Conservation (phyloP, 2,329 filamentous ascomycete species). For the Trichoderma citrinoviride region DNA sequence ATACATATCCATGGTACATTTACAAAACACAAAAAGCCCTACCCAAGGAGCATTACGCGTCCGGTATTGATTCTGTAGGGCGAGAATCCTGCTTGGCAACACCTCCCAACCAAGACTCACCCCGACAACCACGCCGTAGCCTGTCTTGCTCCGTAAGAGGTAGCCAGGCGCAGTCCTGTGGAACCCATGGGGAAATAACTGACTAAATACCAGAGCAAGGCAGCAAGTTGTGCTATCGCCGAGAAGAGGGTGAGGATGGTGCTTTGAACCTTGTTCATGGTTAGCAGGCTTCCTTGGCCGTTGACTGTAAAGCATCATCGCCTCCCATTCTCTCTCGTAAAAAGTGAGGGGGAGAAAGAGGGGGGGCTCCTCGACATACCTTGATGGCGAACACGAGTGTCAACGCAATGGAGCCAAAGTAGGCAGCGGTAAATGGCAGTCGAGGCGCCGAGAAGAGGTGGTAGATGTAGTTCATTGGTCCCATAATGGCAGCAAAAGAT, state of each 20-base stretch:
- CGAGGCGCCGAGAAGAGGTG: constrained; percentile 83
- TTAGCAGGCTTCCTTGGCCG: neutral
- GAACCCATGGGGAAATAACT: constrained; percentile 98
- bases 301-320: neutral
- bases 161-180: constrained; percentile 80
- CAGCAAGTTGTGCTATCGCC: constrained; percentile 77
- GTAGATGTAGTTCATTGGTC: constrained; percentile 74
- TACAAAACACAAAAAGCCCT: neutral
- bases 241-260: constrained; percentile 83
- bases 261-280: constrained; percentile 66
- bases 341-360: too few relatives aligned
- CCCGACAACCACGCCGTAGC: constrained; percentile 86
- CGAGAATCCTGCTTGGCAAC: neutral
- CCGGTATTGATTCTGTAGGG: neutral
- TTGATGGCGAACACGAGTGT: constrained; percentile 91
- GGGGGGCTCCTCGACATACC: constrained; percentile 56
- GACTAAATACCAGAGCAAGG: constrained; percentile 87
- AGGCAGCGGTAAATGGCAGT: constrained; percentile 88
- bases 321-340: neutral
- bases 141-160: constrained; percentile 78
- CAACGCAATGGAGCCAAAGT: constrained; percentile 87
- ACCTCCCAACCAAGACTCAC: constrained; percentile 37
- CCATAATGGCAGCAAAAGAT: constrained; percentile 94
- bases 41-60: neutral
- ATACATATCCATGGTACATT: neutral